These are phyloP conservation scores for Neonectria ditissima DNA, from an alignment of 2,329 filamentous ascomycete genomes.

Conservation along the genomic window DNA sequence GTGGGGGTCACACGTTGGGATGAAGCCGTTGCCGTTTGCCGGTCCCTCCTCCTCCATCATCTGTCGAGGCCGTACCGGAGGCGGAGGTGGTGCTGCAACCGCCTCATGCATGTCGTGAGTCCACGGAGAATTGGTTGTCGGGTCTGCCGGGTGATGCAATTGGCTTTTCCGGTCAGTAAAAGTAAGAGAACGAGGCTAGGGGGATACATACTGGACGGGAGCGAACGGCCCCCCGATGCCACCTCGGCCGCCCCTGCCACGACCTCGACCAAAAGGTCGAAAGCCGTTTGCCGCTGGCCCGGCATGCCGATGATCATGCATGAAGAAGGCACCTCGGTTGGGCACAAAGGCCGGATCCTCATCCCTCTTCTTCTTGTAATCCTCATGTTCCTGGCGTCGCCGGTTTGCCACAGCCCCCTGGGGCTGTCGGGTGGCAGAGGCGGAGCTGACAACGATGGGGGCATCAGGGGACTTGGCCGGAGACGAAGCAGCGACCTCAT, in stretches of 20 bases:
- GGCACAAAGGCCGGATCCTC: conserved; percentile 94
- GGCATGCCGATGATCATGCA: conserved; percentile 90
- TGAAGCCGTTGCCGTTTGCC: conserved; percentile 66
- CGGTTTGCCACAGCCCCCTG: conserved; percentile 74
- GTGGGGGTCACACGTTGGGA: conserved; percentile 69
- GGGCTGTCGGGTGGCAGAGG: conserved; percentile 57
- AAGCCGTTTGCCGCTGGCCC: conserved; percentile 84
- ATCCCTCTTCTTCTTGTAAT: conserved; percentile 88
- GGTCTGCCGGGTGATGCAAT: conserved; percentile 64
- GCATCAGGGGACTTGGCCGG: conserved; percentile 57
- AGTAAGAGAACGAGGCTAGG: conserved; percentile 13
- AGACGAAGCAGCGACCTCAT: conserved; percentile 54
- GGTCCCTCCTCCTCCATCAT: conserved; percentile 60
- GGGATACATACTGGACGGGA: conserved; percentile 73
- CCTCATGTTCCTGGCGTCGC: conserved; percentile 87
- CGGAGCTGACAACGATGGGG: conserved; percentile 67
- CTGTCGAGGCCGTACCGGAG: conserved; percentile 57
- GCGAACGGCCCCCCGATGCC: conserved; percentile 68
- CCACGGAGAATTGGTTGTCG: conserved; percentile 81
- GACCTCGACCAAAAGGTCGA: conserved; percentile 75
- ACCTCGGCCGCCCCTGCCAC: conserved; percentile 71
- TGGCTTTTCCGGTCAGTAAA: conserved; percentile 50
- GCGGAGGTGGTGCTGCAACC: conserved; percentile 62
- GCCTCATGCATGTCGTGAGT: conserved; percentile 93
- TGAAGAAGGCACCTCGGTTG: conserved; percentile 94